Evolutionary conservation across 164 flowering plant species (phyloP).

Genomic region (Platanus orientalis): DNA sequence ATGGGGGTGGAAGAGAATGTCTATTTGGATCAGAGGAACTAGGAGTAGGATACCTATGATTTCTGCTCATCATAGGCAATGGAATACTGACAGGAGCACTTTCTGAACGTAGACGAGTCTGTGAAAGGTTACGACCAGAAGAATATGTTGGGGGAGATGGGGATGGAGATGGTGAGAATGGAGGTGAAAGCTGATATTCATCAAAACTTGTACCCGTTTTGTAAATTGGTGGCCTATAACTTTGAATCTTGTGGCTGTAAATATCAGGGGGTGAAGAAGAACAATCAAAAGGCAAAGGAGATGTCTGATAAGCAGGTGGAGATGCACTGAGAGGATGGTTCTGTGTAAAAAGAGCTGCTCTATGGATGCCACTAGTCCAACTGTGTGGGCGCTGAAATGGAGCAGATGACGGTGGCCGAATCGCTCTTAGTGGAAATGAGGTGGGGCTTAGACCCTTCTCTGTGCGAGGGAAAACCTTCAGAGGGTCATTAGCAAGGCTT

Average conservation of each 20-base stretch:
- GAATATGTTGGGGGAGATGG: constrained; percentile 66
- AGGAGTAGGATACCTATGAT: constrained; percentile 51
- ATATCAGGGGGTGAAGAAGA: constrained; percentile 52
- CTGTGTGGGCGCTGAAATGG: constrained; percentile 78
- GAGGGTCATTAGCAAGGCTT: constrained; percentile 76
- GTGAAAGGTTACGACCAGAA: constrained; percentile 32
- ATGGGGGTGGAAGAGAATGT: constrained; percentile 72
- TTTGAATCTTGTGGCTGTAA: constrained; percentile 33
- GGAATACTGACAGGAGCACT: constrained; percentile 88
- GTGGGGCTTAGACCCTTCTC: constrained; percentile 38
- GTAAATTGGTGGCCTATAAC: constrained; percentile 32
- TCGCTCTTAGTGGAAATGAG: constrained; percentile 50
- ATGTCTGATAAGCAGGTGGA: constrained; percentile 40
- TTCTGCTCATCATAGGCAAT: constrained; percentile 41
- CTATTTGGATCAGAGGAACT: constrained; percentile 71
- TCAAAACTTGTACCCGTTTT: constrained; percentile 47
- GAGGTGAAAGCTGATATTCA: constrained; percentile 77
- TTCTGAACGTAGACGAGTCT: constrained; percentile 40
- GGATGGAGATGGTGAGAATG: constrained; percentile 69
- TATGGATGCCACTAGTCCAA: constrained; percentile 76
- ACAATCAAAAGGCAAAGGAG: constrained; percentile 39
- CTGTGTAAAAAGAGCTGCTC: constrained; percentile 33
- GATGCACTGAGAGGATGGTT: constrained; percentile 38
- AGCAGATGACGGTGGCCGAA: constrained; percentile 32
- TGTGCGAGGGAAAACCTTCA: constrained; percentile 51